A percentile compares a stretch with the other conserved stretches of the same genome.
These are phyloP conservation scores for Galerina sulciceps DNA, from an alignment of 768 basidiomycete genomes.

Conservation along the genomic window DNA sequence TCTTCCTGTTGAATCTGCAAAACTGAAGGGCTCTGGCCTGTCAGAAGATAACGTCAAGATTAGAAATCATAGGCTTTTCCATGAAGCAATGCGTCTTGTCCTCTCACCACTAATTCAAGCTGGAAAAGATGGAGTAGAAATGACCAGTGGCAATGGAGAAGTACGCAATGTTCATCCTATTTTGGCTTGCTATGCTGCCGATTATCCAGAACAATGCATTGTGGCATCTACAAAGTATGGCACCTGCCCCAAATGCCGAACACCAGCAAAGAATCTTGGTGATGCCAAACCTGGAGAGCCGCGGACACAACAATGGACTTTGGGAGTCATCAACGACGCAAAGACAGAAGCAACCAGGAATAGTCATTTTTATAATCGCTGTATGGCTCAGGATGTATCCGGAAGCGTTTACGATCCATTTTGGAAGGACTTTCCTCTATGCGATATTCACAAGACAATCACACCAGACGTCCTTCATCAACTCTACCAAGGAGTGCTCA, in stretches of 20 bases:
- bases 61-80: constrained; percentile 35
- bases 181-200: constrained; percentile 21
- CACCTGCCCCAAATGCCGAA: constrained; percentile 17
- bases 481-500: constrained; percentile 19
- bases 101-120: constrained; percentile 26
- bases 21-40: constrained; percentile 15
- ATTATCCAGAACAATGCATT: constrained; percentile 45
- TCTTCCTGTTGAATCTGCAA: constrained; percentile 32
- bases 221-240: constrained; percentile 28
- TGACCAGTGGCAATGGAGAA: constrained; percentile 33
- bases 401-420: constrained; percentile 15
- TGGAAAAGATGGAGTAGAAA: constrained; percentile 32
- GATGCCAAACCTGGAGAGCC: not conserved
- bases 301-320: not conserved
- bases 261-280: constrained; percentile 4
- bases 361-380: not conserved
- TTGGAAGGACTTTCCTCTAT: constrained; percentile 14
- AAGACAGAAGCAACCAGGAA: not conserved
- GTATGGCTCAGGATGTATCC: constrained; percentile 9
- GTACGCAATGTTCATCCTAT: constrained; percentile 23
- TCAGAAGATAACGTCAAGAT: constrained; percentile 3
- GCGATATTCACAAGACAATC: constrained; percentile 14
- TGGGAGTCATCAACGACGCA: not conserved
- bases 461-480: constrained; percentile 23
- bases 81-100: constrained; percentile 35